Conservation (phyloP, 305 asterid species). For the Euphrasia arctica region DNA sequence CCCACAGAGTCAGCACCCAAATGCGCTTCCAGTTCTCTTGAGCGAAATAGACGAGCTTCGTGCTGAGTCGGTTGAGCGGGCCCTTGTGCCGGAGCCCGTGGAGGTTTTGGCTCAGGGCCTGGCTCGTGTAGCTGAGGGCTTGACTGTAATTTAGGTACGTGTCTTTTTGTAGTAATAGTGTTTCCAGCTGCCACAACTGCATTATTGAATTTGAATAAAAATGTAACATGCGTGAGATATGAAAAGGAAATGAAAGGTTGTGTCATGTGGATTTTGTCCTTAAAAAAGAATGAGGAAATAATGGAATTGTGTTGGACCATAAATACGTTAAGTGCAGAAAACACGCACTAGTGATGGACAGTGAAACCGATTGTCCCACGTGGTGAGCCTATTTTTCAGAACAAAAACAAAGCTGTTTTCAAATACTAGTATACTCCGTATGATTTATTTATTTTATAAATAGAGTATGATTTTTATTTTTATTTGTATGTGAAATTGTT, state of each 20-base stretch:
- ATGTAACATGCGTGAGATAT: conserved; percentile 29
- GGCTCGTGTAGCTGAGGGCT: conserved; percentile 72
- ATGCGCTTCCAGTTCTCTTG: conserved; percentile 81
- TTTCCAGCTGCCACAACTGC: conserved; percentile 84
- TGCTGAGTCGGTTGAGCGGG: conserved; percentile 52
- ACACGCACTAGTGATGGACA: conserved; percentile 38
- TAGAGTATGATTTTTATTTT: too few relatives aligned
- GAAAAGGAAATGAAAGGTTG: conserved; percentile 29
- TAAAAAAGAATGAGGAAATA: not conserved
- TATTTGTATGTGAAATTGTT: too few relatives aligned
- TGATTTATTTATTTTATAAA: too few relatives aligned
- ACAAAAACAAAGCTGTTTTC: too few relatives aligned
- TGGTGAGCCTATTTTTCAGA: too few relatives aligned
- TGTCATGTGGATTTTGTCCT: conserved; percentile 30
- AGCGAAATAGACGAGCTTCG: conserved; percentile 45
- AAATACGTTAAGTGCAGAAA: conserved; percentile 41
- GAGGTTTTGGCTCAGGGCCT: conserved; percentile 85
- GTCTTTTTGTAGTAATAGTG: conserved; percentile 63
- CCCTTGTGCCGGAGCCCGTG: conserved; percentile 56
- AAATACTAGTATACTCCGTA: too few relatives aligned
- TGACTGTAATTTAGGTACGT: conserved; percentile 64
- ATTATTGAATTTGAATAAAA: conserved; percentile 21
- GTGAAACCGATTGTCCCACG: conserved; percentile 34
- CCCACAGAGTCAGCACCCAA: conserved; percentile 74
- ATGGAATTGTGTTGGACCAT: conserved; percentile 33